phyloP scores from a whole-genome alignment of 225 moss, liverwort and hornwort species.

The Thuidium tamariscinum region DNA sequence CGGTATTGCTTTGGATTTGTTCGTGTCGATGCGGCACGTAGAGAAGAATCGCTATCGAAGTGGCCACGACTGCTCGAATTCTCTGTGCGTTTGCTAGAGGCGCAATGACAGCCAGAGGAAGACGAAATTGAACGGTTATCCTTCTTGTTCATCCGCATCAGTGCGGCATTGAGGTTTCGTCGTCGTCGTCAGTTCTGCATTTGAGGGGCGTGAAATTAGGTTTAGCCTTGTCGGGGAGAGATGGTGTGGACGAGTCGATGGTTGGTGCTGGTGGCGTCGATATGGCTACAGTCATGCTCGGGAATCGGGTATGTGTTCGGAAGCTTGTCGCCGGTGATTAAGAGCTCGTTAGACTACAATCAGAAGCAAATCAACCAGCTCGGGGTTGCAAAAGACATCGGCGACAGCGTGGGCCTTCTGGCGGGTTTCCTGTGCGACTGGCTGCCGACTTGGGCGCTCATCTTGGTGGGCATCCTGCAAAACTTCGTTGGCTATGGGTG shows the following conservation, averaged over 20 bases:
- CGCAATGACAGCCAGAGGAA: not conserved
- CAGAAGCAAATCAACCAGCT: slow-evolving; percentile 77
- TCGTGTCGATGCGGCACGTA: not conserved
- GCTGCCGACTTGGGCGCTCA: slow-evolving; percentile 64
- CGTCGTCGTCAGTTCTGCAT: not conserved
- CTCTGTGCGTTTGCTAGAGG: not conserved
- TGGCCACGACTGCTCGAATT: not conserved
- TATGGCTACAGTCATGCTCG: slow-evolving; percentile 80
- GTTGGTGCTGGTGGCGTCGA: slow-evolving; percentile 69
- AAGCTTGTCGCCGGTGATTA: slow-evolving; percentile 78
- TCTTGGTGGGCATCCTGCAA: slow-evolving; percentile 45
- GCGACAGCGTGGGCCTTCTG: slow-evolving; percentile 67
- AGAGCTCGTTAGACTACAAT: slow-evolving; percentile 56
- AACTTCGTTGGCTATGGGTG: slow-evolving; percentile 68
- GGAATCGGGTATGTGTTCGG: slow-evolving; percentile 89
- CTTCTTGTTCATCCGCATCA: not conserved
- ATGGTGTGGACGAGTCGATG: slow-evolving; percentile 52
- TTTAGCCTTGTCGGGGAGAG: not conserved
- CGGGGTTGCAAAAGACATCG: slow-evolving; percentile 85
- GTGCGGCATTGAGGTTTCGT: not conserved
- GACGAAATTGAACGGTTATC: not conserved
- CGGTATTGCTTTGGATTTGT: not conserved
- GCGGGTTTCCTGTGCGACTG: slow-evolving; percentile 61
- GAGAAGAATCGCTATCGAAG: not conserved
- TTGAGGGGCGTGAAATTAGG: not conserved